Percentiles rank a stretch among this genome's conserved stretches.
These are phyloP conservation scores for Cutaneotrichosporon sp. DNA, from an alignment of 1,284 basidiomycete species.

Conservation along the genomic window DNA sequence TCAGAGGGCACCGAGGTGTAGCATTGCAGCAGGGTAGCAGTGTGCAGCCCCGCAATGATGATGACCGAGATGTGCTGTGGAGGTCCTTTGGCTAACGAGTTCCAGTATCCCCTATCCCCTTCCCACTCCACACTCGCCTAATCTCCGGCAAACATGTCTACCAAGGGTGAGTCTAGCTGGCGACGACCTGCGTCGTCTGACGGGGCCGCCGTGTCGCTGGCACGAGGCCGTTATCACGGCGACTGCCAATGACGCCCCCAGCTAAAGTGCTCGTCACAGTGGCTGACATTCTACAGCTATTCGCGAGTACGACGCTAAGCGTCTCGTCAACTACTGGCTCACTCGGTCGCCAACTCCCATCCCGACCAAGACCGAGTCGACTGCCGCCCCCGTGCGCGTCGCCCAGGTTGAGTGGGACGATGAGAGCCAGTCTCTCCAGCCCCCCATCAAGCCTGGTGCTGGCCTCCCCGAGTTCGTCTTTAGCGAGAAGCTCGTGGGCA, in stretches of 20 bases:
- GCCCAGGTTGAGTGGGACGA: conserved; percentile 59
- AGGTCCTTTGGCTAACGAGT: background rate
- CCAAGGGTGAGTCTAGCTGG: conserved; percentile 42
- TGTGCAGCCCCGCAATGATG: no score
- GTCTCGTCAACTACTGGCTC: conserved; percentile 89
- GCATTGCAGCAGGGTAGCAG: background rate
- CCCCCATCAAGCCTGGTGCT: conserved; percentile 56
- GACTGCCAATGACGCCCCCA: background rate
- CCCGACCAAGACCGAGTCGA: conserved; percentile 44
- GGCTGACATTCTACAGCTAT: conserved; percentile 58
- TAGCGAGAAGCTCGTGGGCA: conserved; percentile 78
- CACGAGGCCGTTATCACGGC: background rate
- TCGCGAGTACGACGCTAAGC: conserved; percentile 91
- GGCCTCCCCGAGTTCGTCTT: conserved; percentile 80
- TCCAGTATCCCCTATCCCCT: background rate
- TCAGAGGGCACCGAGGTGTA: background rate
- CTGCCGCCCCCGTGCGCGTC: conserved; percentile 46
- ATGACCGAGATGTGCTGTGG: background rate
- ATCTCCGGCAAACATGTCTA: conserved; percentile 37
- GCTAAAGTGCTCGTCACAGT: background rate
- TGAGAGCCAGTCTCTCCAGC: conserved; percentile 69
- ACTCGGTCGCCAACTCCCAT: conserved; percentile 66
- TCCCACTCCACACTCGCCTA: conserved; percentile 6
- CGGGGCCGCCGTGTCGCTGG: background rate
- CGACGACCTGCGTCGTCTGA: background rate